Evolutionary conservation across 1,139 yeast species (phyloP).

Genomic region (Hansenula lynferdii): DNA sequence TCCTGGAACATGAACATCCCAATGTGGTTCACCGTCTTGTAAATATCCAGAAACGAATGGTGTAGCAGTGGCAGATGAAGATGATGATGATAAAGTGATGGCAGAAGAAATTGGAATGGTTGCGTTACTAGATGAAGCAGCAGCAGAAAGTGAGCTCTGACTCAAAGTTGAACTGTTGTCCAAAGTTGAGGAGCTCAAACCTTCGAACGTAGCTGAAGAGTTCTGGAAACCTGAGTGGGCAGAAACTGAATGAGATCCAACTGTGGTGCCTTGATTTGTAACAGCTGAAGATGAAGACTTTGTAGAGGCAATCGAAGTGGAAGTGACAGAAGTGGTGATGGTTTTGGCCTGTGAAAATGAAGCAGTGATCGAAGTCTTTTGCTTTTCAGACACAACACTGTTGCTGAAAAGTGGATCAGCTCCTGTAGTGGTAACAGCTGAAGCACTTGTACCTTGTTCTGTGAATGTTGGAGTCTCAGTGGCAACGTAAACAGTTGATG

Average conservation of each 20-base stretch:
- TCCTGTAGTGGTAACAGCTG: conserved; percentile 15
- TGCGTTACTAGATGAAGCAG: not conserved
- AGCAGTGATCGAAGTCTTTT: conserved; percentile 19
- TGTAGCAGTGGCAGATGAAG: not conserved
- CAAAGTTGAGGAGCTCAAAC: conserved; percentile 1
- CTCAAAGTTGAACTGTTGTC: not conserved
- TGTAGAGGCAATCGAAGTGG: conserved; percentile 3
- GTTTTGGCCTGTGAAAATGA: conserved; percentile 17
- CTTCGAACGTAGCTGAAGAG: not conserved
- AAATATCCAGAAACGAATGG: conserved; percentile 17
- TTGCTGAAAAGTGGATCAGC: conserved; percentile 23
- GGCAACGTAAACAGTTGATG: conserved; percentile 18
- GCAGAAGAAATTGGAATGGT: conserved; percentile 1
- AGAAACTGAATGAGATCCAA: too few species aligned
- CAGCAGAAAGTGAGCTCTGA: not conserved
- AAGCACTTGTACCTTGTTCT: conserved; percentile 15
- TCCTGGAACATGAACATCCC: conserved; percentile 19
- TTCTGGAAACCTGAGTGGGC: conserved; percentile 5
- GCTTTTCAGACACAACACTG: conserved; percentile 16
- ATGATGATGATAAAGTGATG: conserved; percentile 1
- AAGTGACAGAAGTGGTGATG: conserved; percentile 2
- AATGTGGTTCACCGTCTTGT: conserved; percentile 19
- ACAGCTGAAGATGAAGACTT: conserved; percentile 4
- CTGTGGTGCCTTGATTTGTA: not conserved
- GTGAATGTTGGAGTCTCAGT: conserved; percentile 12